Percentiles rank a stretch among this genome's conserved stretches.
Evolutionary conservation across 1,284 basidiomycete species (phyloP).

Genomic region (Irpex sp.): DNA sequence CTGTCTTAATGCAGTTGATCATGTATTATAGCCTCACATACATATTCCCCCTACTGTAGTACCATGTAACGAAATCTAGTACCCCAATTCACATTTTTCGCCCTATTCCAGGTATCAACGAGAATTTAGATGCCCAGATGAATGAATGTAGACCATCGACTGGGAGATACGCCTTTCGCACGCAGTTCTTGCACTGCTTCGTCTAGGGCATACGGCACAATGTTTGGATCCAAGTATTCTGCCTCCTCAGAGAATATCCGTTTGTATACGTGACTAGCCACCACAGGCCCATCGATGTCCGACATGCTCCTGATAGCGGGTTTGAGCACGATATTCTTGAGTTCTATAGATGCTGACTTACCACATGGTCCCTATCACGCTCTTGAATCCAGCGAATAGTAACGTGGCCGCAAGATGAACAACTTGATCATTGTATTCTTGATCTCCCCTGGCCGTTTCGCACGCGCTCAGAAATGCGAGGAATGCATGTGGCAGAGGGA

Average conservation of each 20-base stretch:
- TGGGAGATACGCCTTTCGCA: background rate
- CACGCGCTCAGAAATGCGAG: background rate
- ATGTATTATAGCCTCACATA: background rate
- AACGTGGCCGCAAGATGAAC: slow-evolving; percentile 9
- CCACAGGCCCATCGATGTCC: background rate
- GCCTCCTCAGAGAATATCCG: background rate
- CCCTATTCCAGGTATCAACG: too few species aligned
- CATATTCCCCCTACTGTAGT: too few species aligned
- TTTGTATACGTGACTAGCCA: background rate
- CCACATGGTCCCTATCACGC: slow-evolving; percentile 7
- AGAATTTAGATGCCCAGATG: background rate
- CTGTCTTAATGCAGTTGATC: too few species aligned
- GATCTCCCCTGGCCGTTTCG: slow-evolving; percentile 1
- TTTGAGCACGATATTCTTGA: background rate
- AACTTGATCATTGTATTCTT: slow-evolving; percentile 4
- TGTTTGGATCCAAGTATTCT: background rate
- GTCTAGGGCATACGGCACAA: background rate
- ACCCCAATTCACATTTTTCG: too few species aligned
- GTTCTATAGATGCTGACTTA: background rate
- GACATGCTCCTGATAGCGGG: background rate
- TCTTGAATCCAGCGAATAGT: slow-evolving; percentile 12
- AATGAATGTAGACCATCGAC: background rate
- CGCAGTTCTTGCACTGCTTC: background rate
- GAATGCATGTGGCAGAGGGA: background rate
- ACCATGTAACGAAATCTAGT: too few species aligned